Evolutionary conservation across 2,329 filamentous ascomycete genomes (phyloP).

Genomic region (Rasamsonia emersonii): DNA sequence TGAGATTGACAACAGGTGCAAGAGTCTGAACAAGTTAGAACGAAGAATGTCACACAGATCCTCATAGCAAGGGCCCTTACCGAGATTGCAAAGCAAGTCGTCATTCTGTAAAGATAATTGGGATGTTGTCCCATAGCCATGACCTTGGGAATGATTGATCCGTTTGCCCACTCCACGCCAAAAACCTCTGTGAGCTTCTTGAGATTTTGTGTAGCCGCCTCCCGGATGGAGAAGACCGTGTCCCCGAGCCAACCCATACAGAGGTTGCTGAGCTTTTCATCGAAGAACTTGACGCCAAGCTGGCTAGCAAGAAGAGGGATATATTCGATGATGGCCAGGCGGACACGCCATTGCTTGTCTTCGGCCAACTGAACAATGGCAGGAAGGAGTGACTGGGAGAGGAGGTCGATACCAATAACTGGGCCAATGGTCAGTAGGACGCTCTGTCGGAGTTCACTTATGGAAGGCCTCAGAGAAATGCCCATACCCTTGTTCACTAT

Average conservation of each 20-base stretch:
- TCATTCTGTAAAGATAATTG: slow-evolving; percentile 99
- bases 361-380: slow-evolving; percentile 96
- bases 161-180: slow-evolving; percentile 93
- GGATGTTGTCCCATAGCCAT: slow-evolving; percentile 97
- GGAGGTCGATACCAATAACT: slow-evolving; percentile 96
- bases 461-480: too few relatives aligned
- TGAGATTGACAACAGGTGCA: slow-evolving; percentile 82
- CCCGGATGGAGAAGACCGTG: slow-evolving; percentile 96
- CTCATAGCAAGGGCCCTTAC: slow-evolving; percentile 49
- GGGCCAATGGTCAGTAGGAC: background rate
- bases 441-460: too few relatives aligned
- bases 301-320: slow-evolving; percentile 93
- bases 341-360: slow-evolving; percentile 98
- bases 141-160: slow-evolving; percentile 96
- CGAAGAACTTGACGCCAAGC: slow-evolving; percentile 93
- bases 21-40: slow-evolving; percentile 60
- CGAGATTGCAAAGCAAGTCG: slow-evolving; percentile 97
- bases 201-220: slow-evolving; percentile 92
- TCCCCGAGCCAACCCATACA: slow-evolving; percentile 99
- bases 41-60: slow-evolving; percentile 8
- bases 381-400: slow-evolving; percentile 91
- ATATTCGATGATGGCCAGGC: slow-evolving; percentile 97
- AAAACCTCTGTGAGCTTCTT: slow-evolving; percentile 99
- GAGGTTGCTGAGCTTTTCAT: slow-evolving; percentile 87
- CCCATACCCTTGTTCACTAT: slow-evolving; percentile 88